Conservation (phyloP, 2,329 filamentous ascomycete genomes). For the Fusarium chaquense region DNA sequence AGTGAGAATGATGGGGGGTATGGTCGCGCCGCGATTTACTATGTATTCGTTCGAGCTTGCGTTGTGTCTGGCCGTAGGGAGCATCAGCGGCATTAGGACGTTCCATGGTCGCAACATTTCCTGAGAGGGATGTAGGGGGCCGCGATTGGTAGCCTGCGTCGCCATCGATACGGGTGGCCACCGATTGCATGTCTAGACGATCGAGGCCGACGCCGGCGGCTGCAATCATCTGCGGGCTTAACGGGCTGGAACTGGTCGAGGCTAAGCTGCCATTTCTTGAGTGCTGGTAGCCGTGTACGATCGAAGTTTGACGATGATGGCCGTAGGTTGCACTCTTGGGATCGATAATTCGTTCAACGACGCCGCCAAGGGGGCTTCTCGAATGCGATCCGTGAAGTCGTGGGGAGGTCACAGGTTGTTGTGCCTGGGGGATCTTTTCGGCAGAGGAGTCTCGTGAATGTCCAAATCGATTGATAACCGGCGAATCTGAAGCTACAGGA, state of each 20-base stretch:
- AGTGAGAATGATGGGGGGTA: slow-evolving; percentile 80
- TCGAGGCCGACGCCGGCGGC: slow-evolving; percentile 71
- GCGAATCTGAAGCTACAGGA: slow-evolving; percentile 58
- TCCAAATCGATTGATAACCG: slow-evolving; percentile 54
- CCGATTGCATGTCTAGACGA: slow-evolving; percentile 63
- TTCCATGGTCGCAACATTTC: slow-evolving; percentile 55
- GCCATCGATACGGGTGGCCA: slow-evolving; percentile 58
- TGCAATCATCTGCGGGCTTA: slow-evolving; percentile 88
- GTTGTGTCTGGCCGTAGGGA: slow-evolving; percentile 59
- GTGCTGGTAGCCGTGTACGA: slow-evolving; percentile 97
- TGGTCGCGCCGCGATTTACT: slow-evolving; percentile 79
- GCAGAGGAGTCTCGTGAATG: slow-evolving; percentile 71
- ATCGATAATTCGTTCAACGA: slow-evolving; percentile 67
- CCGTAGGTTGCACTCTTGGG: slow-evolving; percentile 73
- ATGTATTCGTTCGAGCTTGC: slow-evolving; percentile 71
- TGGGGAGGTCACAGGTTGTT: slow-evolving; percentile 51
- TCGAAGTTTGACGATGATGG: slow-evolving; percentile 95
- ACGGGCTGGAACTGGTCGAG: slow-evolving; percentile 82
- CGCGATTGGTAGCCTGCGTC: slow-evolving; percentile 57
- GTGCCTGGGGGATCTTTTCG: slow-evolving; percentile 61
- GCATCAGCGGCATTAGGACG: slow-evolving; percentile 61
- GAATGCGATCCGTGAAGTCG: slow-evolving; percentile 57
- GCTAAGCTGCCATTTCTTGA: slow-evolving; percentile 87
- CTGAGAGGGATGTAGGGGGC: slow-evolving; percentile 63
- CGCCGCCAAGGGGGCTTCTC: slow-evolving; percentile 56